These are phyloP conservation scores for Mycena sanguinolenta DNA, from an alignment of 768 basidiomycete genomes.

Conservation along the genomic window DNA sequence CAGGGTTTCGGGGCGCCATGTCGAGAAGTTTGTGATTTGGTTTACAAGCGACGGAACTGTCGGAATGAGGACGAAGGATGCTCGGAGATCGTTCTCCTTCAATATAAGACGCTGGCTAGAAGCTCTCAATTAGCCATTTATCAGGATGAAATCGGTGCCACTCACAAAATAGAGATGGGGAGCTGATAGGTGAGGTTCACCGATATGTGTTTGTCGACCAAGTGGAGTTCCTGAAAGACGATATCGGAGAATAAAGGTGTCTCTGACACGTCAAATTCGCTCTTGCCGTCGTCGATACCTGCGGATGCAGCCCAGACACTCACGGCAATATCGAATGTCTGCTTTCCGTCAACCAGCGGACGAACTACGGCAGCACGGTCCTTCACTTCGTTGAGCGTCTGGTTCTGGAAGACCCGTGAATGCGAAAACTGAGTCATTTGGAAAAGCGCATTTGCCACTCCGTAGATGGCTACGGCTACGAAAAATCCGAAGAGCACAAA, in stretches of 20 bases:
- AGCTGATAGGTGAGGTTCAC: conserved; percentile 12
- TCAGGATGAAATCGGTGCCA: not conserved
- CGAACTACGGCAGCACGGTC: conserved; percentile 25
- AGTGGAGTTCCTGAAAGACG: conserved; percentile 24
- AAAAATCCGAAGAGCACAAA: conserved; percentile 9
- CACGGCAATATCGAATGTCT: conserved; percentile 32
- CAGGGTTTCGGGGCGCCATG: conserved; percentile 25
- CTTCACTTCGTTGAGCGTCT: conserved; percentile 26
- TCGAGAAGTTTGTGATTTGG: conserved; percentile 29
- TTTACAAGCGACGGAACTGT: conserved; percentile 26
- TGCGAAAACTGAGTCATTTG: conserved; percentile 18
- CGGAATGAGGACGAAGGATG: conserved; percentile 31
- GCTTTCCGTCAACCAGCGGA: conserved; percentile 27
- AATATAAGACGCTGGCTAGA: conserved; percentile 7
- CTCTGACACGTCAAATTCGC: not conserved
- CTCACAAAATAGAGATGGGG: conserved; percentile 23
- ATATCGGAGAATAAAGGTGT: conserved; percentile 32
- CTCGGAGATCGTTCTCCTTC: conserved; percentile 25
- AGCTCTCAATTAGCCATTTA: not conserved
- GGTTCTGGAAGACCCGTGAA: conserved; percentile 30
- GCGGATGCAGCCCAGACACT: conserved; percentile 19
- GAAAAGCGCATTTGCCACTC: conserved; percentile 8
- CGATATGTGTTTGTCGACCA: conserved; percentile 23
- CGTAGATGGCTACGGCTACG: not conserved
- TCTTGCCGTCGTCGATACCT: not conserved